Conservation (phyloP, 768 basidiomycete genomes). For the Lactarius vividus region DNA sequence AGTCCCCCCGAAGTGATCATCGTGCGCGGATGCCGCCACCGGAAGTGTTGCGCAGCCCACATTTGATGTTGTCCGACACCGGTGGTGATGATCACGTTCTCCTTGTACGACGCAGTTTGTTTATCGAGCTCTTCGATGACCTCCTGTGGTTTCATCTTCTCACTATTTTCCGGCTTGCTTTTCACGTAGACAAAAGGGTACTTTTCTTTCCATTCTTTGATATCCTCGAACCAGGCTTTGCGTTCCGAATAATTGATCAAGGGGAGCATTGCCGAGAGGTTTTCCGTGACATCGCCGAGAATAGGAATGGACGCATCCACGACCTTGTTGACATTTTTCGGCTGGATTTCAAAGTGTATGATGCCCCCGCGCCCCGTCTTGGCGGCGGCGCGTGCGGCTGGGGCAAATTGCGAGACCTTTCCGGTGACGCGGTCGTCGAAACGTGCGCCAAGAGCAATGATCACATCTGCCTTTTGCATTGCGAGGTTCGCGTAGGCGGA, state of each 20-base stretch:
- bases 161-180: slow-evolving; percentile 48
- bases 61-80: slow-evolving; percentile 99
- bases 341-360: slow-evolving; percentile 98
- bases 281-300: slow-evolving; percentile 88
- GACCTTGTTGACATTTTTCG: slow-evolving; percentile 99
- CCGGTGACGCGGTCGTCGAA: slow-evolving; percentile 99
- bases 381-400: slow-evolving; percentile 85
- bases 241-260: slow-evolving; percentile 64
- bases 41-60: slow-evolving; percentile 96
- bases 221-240: slow-evolving; percentile 77
- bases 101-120: slow-evolving; percentile 77
- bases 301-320: slow-evolving; percentile 92
- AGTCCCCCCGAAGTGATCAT: slow-evolving; percentile 95
- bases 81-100: slow-evolving; percentile 83
- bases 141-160: slow-evolving; percentile 92
- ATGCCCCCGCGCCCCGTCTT: slow-evolving; percentile 87
- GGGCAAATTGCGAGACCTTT: slow-evolving; percentile 85
- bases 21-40: slow-evolving; percentile 84
- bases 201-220: slow-evolving; percentile 77
- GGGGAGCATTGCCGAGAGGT: slow-evolving; percentile 79
- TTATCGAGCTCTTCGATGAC: slow-evolving; percentile 89
- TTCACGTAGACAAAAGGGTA: slow-evolving; percentile 90
- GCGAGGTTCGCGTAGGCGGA: slow-evolving; percentile 96
- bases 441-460: slow-evolving; percentile 93
- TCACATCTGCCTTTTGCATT: slow-evolving; percentile 96